Evolutionary conservation across 257 asterid genomes (phyloP).

Genomic region (Rauvolfia tetraphylla): DNA sequence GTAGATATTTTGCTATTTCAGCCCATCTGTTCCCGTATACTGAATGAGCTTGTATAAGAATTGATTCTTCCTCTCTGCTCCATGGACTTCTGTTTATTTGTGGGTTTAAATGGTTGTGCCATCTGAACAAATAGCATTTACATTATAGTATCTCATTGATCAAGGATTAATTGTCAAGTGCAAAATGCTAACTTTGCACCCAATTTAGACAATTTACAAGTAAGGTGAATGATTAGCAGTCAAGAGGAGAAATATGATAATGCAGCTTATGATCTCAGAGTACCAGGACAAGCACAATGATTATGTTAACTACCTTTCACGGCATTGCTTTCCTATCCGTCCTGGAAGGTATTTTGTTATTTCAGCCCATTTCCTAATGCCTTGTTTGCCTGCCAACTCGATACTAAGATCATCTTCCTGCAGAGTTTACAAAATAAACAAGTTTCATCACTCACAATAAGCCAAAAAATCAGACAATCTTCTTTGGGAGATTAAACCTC

Average conservation of each 20-base stretch:
- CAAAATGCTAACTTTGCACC: not conserved
- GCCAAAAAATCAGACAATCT: not conserved
- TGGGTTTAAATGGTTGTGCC: constrained; percentile 57
- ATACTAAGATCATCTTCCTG: constrained; percentile 49
- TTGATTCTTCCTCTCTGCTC: constrained; percentile 50
- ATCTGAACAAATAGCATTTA: constrained; percentile 24
- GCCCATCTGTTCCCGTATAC: constrained; percentile 59
- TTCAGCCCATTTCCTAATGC: constrained; percentile 42
- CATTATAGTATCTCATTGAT: not conserved
- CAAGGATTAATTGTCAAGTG: not conserved
- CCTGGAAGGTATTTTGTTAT: constrained; percentile 48
- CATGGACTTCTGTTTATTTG: constrained; percentile 47
- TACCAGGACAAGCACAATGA: not conserved
- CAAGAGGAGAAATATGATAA: not conserved
- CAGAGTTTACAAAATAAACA: constrained; percentile 12
- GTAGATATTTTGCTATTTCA: constrained; percentile 44
- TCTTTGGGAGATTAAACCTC: constrained; percentile 30
- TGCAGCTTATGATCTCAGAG: not conserved
- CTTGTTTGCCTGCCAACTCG: constrained; percentile 34
- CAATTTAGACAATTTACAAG: not conserved
- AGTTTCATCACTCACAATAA: not conserved
- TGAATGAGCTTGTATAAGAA: constrained; percentile 39
- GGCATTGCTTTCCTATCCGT: constrained; percentile 60
- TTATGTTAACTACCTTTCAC: constrained; percentile 44
- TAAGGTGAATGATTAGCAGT: not conserved